Evolutionary conservation across 495 filamentous ascomycete species (phyloP), one percentile per base, ranked within the genome.

Genomic region (Hyaloscypha bicolor): DNA sequence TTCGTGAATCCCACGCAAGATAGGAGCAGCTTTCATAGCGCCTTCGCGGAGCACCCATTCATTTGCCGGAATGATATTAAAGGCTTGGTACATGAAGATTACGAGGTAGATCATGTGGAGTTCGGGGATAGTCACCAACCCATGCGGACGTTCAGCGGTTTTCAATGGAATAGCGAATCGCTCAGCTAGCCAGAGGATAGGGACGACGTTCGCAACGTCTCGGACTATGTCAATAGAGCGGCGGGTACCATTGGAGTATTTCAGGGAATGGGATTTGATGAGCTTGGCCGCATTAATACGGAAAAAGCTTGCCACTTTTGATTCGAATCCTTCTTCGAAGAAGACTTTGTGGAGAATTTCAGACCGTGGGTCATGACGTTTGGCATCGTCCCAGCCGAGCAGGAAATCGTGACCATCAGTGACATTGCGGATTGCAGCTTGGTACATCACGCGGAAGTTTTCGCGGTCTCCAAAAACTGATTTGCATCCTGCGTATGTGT

Each of bases 121-220:
- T 77, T 95, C 91, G 32, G 92, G 85, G 66, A 90, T 87, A 8
- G 87, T 90, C 78, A 92, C 91, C 35, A 92, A 75, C 4, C 90
- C 90, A 67, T 84, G 84, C 14, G 87, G 82, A 72, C 88, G 86
- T 22, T 88, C 83, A 64, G 85, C 81, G 48, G 86, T 89, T 78
- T 91, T 90, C 66, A 96, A 79, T 0, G 92, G 89, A 3, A 96
- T 83, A 29, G 86, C 85, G 74, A 94, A 93, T 25, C 93, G 72
- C 33, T 83, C 83, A 9, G 91, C 83, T 2, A 86, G 91, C 63
- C 94, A 94, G 73, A 90, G 85, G 11, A 90, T 86, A 1, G 88
- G 90, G 0, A 86, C 87, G 9, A 92, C 70, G 72, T 94, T 94
- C 1, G 80, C 76, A 52, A 80, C 77, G 69, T 80, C 75, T 11